Percentiles rank a stretch among this genome's conserved stretches.
These are phyloP conservation scores for Amylostereum areolatum DNA, from an alignment of 1,284 basidiomycete genomes.

Conservation along the genomic window DNA sequence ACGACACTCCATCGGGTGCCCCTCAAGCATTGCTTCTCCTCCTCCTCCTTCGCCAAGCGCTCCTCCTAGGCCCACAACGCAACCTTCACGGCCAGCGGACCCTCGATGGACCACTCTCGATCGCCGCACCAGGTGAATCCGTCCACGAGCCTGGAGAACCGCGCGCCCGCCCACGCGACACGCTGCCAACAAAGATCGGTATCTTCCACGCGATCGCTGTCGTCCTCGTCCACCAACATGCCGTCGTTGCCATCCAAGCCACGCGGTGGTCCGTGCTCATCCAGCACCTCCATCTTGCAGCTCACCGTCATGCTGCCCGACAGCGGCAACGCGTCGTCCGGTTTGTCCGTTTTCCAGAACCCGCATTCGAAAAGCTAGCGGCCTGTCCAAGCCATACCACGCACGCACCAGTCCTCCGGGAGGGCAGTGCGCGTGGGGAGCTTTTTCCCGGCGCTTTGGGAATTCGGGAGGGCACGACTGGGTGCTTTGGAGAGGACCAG, in stretches of 20 bases:
- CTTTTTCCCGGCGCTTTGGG: slow-evolving; percentile 11
- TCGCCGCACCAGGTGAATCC: slow-evolving; percentile 71
- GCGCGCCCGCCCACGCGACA: slow-evolving; percentile 65
- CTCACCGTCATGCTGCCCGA: slow-evolving; percentile 48
- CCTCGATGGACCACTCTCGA: slow-evolving; percentile 63
- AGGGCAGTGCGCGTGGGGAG: slow-evolving; percentile 61
- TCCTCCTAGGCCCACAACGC: slow-evolving; percentile 67
- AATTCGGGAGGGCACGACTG: slow-evolving; percentile 43
- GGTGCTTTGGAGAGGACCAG: slow-evolving; percentile 77
- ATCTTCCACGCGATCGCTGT: slow-evolving; percentile 38
- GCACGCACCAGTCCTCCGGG: slow-evolving; percentile 92
- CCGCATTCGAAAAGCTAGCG: slow-evolving; percentile 85
- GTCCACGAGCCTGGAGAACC: slow-evolving; percentile 65
- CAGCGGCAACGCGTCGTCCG: too few species aligned
- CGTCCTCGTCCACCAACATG: slow-evolving; percentile 71
- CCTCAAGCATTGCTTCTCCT: slow-evolving; percentile 55
- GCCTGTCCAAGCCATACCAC: slow-evolving; percentile 94
- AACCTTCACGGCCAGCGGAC: slow-evolving; percentile 65
- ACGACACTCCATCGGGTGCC: too few species aligned
- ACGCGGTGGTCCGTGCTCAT: too few species aligned
- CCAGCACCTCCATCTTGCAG: slow-evolving; percentile 77
- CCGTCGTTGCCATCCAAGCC: slow-evolving; percentile 72
- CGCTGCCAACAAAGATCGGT: slow-evolving; percentile 57
- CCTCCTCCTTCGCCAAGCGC: slow-evolving; percentile 54
- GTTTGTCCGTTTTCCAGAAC: slow-evolving; percentile 71